These are phyloP conservation scores for Colletotrichum theobromicola DNA, from an alignment of 2,329 filamentous ascomycete species.

Conservation along the genomic window DNA sequence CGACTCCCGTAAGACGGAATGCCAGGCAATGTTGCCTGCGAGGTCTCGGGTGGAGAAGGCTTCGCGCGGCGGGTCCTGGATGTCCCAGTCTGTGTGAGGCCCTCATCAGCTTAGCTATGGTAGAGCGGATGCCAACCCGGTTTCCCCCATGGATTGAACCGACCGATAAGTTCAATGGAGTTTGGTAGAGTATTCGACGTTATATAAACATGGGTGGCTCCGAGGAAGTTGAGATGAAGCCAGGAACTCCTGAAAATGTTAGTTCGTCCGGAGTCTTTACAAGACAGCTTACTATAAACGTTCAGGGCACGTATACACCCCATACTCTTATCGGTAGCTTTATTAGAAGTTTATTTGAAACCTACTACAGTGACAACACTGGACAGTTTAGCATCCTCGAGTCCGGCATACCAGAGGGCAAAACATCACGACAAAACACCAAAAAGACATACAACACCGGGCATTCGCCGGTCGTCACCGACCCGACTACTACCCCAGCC, in stretches of 20 bases:
- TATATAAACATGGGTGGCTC: neutral
- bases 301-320: accelerated
- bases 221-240: neutral
- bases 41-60: neutral
- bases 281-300: neutral
- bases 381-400: neutral
- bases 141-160: neutral
- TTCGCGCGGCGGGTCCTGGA: neutral
- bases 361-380: neutral
- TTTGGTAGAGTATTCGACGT: neutral
- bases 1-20: neutral
- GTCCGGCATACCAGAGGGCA: neutral
- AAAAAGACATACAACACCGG: neutral
- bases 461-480: neutral
- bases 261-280: neutral
- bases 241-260: neutral
- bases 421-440: neutral
- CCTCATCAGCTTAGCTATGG: too few relatives aligned
- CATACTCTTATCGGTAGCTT: neutral
- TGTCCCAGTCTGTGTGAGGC: neutral
- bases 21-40: neutral
- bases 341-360: neutral
- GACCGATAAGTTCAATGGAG: neutral
- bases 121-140: neutral
- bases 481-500: neutral